A percentile compares a stretch with the other conserved stretches of the same genome.
phyloP scores from a whole-genome alignment of 331 rosid species.

The Cucumis variabilis region DNA sequence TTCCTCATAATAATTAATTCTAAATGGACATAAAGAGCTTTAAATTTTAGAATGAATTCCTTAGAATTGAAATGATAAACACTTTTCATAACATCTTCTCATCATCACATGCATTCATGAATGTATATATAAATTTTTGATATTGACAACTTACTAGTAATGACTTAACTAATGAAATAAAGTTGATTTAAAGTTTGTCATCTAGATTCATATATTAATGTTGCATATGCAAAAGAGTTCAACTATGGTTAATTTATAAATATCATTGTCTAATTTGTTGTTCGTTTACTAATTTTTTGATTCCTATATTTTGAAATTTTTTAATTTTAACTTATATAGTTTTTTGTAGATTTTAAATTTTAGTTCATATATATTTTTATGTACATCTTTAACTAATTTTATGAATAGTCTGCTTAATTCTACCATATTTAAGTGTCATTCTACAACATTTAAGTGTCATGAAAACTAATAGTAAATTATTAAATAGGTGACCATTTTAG shows the following conservation, averaged over 20 bases:
- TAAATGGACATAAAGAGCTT: neutral
- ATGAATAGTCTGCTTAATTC: too few species aligned
- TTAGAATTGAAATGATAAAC: neutral
- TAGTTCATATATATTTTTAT: too few species aligned
- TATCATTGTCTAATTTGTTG: too few species aligned
- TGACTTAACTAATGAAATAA: neutral
- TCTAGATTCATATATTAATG: neutral
- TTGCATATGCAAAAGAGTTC: neutral
- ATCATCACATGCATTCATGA: neutral
- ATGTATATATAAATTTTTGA: neutral
- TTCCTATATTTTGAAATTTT: too few species aligned
- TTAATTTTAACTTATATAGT: too few species aligned
- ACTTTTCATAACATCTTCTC: neutral
- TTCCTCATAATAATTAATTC: neutral
- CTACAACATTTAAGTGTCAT: too few species aligned
- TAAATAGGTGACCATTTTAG: too few species aligned
- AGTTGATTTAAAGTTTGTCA: slow-evolving; percentile 13
- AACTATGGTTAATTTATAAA: neutral
- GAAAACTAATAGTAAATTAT: too few species aligned
- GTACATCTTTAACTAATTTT: too few species aligned
- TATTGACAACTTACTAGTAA: neutral
- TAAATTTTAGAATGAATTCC: neutral
- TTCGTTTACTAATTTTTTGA: too few species aligned
- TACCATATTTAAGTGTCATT: too few species aligned
- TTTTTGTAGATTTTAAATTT: too few species aligned